phyloP scores from a whole-genome alignment of 1,139 yeast species.

The Geotrichum fermentans region DNA sequence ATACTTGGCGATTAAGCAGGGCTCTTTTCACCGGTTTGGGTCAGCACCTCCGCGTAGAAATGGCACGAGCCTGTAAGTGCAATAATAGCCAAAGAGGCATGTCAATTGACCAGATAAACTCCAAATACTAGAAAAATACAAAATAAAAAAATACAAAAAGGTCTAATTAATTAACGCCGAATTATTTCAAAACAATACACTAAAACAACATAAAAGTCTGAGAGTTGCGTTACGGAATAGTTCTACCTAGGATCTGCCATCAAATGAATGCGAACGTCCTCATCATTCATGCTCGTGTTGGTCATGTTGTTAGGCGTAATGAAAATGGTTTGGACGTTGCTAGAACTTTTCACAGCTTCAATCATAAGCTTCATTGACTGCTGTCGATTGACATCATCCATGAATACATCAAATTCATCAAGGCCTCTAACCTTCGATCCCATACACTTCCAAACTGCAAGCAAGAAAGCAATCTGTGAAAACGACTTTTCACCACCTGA shows the following conservation, averaged over 20 bases:
- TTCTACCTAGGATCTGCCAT: slow-evolving; percentile 52
- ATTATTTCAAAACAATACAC: too few species aligned
- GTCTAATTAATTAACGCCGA: too few species aligned
- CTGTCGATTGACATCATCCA: slow-evolving; percentile 90
- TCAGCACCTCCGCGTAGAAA: too few species aligned
- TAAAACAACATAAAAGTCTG: background rate
- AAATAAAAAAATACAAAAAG: too few species aligned
- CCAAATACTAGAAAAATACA: too few species aligned
- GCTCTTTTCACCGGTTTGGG: too few species aligned
- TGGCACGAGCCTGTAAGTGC: too few species aligned
- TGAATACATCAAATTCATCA: slow-evolving; percentile 96
- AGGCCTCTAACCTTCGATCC: slow-evolving; percentile 79
- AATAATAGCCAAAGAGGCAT: too few species aligned
- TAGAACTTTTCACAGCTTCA: slow-evolving; percentile 51
- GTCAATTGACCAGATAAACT: too few species aligned
- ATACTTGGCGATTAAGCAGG: too few species aligned
- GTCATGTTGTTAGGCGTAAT: slow-evolving; percentile 94
- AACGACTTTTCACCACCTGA: slow-evolving; percentile 98
- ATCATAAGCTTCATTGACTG: slow-evolving; percentile 74
- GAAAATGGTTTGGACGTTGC: slow-evolving; percentile 78
- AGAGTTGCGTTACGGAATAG: too few species aligned
- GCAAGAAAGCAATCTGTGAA: slow-evolving; percentile 79
- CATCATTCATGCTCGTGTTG: slow-evolving; percentile 56
- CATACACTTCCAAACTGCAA: slow-evolving; percentile 94
- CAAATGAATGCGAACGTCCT: slow-evolving; percentile 64